Conservation (phyloP, 2,329 filamentous ascomycete genomes). For the Rosellinia necatrix region DNA sequence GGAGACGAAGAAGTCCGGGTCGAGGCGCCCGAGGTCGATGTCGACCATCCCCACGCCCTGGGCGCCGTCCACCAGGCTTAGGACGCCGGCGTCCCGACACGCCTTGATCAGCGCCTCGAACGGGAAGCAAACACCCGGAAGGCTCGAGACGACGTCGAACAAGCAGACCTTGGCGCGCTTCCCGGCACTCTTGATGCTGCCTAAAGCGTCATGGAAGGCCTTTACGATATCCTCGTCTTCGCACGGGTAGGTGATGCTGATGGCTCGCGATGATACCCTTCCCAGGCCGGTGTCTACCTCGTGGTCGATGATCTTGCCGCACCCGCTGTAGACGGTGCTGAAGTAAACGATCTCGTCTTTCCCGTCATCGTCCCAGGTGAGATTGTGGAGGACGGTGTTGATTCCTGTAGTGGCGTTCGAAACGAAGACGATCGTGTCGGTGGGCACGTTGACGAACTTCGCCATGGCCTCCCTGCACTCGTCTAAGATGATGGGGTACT, state of each 20-base stretch:
- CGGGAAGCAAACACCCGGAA: slow-evolving; percentile 79
- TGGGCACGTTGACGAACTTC: slow-evolving; percentile 66
- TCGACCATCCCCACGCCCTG: slow-evolving; percentile 82
- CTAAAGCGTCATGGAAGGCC: slow-evolving; percentile 64
- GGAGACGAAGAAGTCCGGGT: slow-evolving; percentile 84
- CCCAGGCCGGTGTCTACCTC: slow-evolving; percentile 67
- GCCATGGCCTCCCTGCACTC: slow-evolving; percentile 68
- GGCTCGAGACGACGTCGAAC: slow-evolving; percentile 80
- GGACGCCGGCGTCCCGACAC: slow-evolving; percentile 69
- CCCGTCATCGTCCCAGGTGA: slow-evolving; percentile 69
- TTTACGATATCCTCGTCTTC: slow-evolving; percentile 69
- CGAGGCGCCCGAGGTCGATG: slow-evolving; percentile 66
- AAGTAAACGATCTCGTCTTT: slow-evolving; percentile 82
- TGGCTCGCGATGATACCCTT: slow-evolving; percentile 52
- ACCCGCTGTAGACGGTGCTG: slow-evolving; percentile 76
- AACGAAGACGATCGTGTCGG: slow-evolving; percentile 74
- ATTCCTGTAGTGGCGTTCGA: slow-evolving; percentile 79
- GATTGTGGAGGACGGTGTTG: slow-evolving; percentile 79
- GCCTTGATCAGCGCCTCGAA: slow-evolving; percentile 69
- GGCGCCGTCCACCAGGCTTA: slow-evolving; percentile 82
- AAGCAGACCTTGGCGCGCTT: slow-evolving; percentile 69
- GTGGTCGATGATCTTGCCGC: slow-evolving; percentile 73
- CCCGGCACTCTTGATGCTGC: slow-evolving; percentile 55
- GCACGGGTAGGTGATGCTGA: slow-evolving; percentile 70
- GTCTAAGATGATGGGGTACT: slow-evolving; percentile 66